phyloP scores from a whole-genome alignment of 2,329 filamentous ascomycete genomes.

The Amylocarpus encephaloides region DNA sequence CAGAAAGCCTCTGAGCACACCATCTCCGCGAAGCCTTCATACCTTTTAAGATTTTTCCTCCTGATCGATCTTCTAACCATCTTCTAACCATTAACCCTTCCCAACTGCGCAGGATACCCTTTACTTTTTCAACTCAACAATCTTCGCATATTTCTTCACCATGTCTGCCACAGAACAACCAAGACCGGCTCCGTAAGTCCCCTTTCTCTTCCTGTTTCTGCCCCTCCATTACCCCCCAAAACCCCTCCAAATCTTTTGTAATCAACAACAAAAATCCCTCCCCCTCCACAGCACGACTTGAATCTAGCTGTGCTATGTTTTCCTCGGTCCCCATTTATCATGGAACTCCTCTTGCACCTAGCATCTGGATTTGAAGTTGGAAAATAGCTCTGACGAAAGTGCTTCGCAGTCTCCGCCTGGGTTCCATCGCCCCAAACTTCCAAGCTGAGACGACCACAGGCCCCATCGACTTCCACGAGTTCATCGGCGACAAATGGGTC shows the following conservation, averaged over 20 bases:
- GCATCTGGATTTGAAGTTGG: background rate
- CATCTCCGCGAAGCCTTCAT: too few relatives aligned
- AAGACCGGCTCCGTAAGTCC: constrained; percentile 18
- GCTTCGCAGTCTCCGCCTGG: constrained; percentile 52
- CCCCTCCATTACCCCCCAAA: background rate
- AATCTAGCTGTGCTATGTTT: too few relatives aligned
- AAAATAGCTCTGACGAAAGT: background rate
- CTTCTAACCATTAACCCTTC: too few relatives aligned
- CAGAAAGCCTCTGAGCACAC: too few relatives aligned
- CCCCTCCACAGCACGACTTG: background rate
- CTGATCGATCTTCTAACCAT: too few relatives aligned
- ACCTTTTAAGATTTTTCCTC: too few relatives aligned
- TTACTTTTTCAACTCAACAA: background rate
- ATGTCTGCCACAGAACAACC: constrained; percentile 12
- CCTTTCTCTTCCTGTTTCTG: background rate
- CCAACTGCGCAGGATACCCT: too few relatives aligned
- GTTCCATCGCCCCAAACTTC: constrained; percentile 71
- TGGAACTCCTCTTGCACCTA: background rate
- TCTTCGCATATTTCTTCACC: constrained; percentile 1
- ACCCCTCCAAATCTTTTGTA: background rate
- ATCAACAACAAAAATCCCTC: background rate
- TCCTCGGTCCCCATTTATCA: background rate
- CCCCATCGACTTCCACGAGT: constrained; percentile 76
- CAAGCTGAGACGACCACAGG: constrained; percentile 72
- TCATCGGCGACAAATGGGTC: constrained; percentile 72